phyloP scores from a whole-genome alignment of 768 basidiomycete species.

The Ramaria sp. region DNA sequence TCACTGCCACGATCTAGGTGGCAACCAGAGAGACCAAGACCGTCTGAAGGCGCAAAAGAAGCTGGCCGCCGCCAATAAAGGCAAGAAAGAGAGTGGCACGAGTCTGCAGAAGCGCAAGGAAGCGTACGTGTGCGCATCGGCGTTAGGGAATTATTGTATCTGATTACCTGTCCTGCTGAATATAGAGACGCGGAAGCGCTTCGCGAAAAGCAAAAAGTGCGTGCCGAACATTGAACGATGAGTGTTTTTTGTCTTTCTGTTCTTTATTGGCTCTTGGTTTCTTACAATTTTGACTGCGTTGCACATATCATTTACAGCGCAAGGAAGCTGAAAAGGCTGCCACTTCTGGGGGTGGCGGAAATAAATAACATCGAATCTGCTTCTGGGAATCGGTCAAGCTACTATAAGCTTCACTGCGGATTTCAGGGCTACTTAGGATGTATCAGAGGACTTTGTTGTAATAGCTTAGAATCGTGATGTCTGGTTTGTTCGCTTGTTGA shows the following conservation, averaged over 20 bases:
- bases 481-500: neutral
- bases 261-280: neutral
- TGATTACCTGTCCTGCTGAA: slow-evolving; percentile 11
- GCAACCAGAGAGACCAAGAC: slow-evolving; percentile 73
- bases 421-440: neutral
- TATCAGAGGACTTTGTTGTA: neutral
- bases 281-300: slow-evolving; percentile 5
- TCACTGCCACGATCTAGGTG: slow-evolving; percentile 35
- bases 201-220: slow-evolving; percentile 71
- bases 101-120: slow-evolving; percentile 62
- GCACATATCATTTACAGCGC: neutral
- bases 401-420: neutral
- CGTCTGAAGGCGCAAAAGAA: slow-evolving; percentile 70
- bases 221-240: slow-evolving; percentile 10
- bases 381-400: neutral
- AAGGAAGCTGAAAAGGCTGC: slow-evolving; percentile 7
- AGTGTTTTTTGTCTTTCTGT: neutral
- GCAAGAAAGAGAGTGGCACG: slow-evolving; percentile 17
- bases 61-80: slow-evolving; percentile 30
- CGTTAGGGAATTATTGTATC: slow-evolving; percentile 4
- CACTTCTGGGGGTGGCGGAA: neutral
- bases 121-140: slow-evolving; percentile 37
- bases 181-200: slow-evolving; percentile 65
- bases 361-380: neutral
- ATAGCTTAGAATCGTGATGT: neutral